Evolutionary conservation across 192 early-diverging fungal species (phyloP).

Genomic region (Coemansia sp.): DNA sequence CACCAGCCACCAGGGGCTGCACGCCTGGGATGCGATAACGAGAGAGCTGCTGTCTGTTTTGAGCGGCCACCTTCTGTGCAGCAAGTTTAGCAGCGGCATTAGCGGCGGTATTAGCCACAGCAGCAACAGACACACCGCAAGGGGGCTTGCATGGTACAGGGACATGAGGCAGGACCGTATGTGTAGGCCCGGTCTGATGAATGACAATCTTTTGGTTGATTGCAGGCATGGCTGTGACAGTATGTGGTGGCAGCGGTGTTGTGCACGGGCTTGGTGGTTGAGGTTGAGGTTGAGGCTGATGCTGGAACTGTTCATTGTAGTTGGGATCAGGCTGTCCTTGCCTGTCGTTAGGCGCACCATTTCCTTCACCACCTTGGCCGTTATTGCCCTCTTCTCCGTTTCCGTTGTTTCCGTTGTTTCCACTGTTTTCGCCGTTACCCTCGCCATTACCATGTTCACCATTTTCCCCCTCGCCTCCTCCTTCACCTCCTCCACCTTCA

Average conservation of each 20-base stretch:
- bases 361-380: too few relatives aligned
- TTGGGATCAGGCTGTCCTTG: slow-evolving; percentile 9
- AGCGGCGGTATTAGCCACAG: not conserved
- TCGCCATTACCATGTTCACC: slow-evolving; percentile 14
- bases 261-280: slow-evolving; percentile 1
- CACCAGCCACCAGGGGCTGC: too few relatives aligned
- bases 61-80: too few relatives aligned
- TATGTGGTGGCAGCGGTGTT: not conserved
- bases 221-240: not conserved
- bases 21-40: too few relatives aligned
- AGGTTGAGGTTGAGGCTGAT: slow-evolving; percentile 8
- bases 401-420: slow-evolving; percentile 5
- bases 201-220: slow-evolving; percentile 5
- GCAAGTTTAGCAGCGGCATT: not conserved
- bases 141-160: too few relatives aligned
- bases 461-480: slow-evolving; percentile 8
- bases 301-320: not conserved
- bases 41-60: too few relatives aligned
- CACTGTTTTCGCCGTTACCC: not conserved
- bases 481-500: slow-evolving; percentile 6
- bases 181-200: not conserved
- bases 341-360: too few relatives aligned
- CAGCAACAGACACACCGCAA: too few relatives aligned
- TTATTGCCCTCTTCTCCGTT: slow-evolving; percentile 8
- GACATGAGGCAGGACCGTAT: not conserved